Base-by-base conservation (phyloP, 352 stramenopile genomes). In the Phytophthora chlamydospora region DNA sequence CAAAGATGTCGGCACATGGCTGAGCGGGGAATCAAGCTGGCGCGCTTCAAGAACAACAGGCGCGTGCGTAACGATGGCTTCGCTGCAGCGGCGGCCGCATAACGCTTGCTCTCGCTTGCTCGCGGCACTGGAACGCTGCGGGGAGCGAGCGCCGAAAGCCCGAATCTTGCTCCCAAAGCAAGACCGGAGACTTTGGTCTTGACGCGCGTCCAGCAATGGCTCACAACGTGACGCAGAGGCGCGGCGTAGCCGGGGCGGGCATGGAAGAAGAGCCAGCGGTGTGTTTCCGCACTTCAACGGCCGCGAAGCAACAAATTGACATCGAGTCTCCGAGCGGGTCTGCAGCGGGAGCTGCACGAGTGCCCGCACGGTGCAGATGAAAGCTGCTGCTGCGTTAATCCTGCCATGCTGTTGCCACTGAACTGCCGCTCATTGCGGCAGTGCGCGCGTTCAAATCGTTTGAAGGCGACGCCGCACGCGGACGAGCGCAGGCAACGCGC, bases 161-260 rank as follows among this genome's bases (percentile, higher is more conserved):
- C 44, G 57, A 63, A 58, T 58, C 43, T 58, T 45, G 34, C 55
- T 57, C 4, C 12, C 17, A 59, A 24, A 24, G n/a, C 21, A 24
- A 24, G 21, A 24, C 21, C 21, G 21, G 21, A 33, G 31, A 55
- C 27, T 32, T 50, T 21, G 24, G 34, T 21, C 21, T 35, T 57
- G 55, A 56, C 55, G 62, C 47, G 65, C 58, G 50, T 52, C 58
- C 32, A 62, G 62, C 56, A 66, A 47, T 58, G 57, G 45, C 24
- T 13, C 21, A 64, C 64, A 72, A 72, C 57, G 58, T 52, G 64
- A 65, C 64, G 64, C 16, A 56, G 33, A 29, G 31, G 14, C 27
- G 19, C 24, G 35, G 32, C 1, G 33, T 61, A 71, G 62, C 47
- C 58, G 29, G 58, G 31, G 32, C 46, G 43, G 47, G 24, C 24